Evolutionary conservation across 2,329 filamentous ascomycete genomes (phyloP).

Genomic region (Fusarium virguliforme): DNA sequence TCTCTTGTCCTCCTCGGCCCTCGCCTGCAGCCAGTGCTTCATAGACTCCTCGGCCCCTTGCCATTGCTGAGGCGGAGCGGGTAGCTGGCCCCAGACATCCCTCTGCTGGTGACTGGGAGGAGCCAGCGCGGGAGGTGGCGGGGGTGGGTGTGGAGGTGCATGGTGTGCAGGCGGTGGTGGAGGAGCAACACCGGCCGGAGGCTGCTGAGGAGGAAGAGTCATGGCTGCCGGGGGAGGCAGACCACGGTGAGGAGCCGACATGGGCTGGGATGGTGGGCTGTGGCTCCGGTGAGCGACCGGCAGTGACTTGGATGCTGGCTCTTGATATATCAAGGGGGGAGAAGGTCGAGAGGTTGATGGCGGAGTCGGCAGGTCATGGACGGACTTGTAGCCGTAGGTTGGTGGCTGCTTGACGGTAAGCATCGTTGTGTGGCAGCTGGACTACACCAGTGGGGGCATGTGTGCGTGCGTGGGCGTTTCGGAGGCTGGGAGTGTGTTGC

Average conservation of each 20-base stretch:
- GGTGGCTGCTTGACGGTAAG: slow-evolving; percentile 74
- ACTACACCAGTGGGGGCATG: slow-evolving; percentile 52
- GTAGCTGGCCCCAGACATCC: slow-evolving; percentile 68
- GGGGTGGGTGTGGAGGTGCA: slow-evolving; percentile 52
- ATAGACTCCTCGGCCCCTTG: slow-evolving; percentile 79
- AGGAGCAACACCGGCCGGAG: slow-evolving; percentile 51
- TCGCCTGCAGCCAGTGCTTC: slow-evolving; percentile 80
- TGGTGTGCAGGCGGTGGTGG: slow-evolving; percentile 50
- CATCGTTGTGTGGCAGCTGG: slow-evolving; percentile 64
- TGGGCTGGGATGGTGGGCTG: slow-evolving; percentile 69
- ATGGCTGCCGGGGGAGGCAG: slow-evolving; percentile 79
- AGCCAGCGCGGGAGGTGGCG: slow-evolving; percentile 50
- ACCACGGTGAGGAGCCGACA: slow-evolving; percentile 80
- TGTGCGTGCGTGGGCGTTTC: slow-evolving; percentile 36
- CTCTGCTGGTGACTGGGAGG: slow-evolving; percentile 54
- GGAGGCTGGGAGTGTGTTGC: slow-evolving; percentile 37
- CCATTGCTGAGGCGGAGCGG: slow-evolving; percentile 77
- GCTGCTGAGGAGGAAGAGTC: slow-evolving; percentile 69
- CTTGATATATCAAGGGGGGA: slow-evolving; percentile 68
- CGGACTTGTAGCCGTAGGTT: slow-evolving; percentile 72
- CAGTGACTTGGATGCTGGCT: slow-evolving; percentile 61
- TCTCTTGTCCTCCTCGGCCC: slow-evolving; percentile 80
- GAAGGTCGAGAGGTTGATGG: slow-evolving; percentile 70
- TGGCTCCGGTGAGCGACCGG: slow-evolving; percentile 61
- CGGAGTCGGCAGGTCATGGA: slow-evolving; percentile 75